Percentiles rank a stretch among this genome's conserved stretches.
phyloP scores from a whole-genome alignment of 768 basidiomycete species.

The Amanita jacksonii region DNA sequence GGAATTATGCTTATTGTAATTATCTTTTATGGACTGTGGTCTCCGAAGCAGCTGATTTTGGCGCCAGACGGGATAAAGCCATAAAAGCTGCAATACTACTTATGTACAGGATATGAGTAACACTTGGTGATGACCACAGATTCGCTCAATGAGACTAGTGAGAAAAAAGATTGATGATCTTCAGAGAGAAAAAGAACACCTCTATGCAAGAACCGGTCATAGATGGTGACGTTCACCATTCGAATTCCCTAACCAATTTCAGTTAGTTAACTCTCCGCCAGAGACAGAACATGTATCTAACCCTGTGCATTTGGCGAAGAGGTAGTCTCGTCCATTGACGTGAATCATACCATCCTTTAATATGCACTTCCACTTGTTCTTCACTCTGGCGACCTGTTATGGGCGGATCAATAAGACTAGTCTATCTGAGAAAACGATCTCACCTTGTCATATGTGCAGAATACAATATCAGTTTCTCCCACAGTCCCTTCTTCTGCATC shows the following conservation, averaged over 20 bases:
- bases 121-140: too few relatives aligned
- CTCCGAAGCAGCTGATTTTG: background rate
- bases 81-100: too few relatives aligned
- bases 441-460: slow-evolving; percentile 98
- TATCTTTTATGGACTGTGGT: background rate
- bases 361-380: slow-evolving; percentile 99
- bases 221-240: slow-evolving; percentile 26
- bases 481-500: slow-evolving; percentile 70
- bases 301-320: slow-evolving; percentile 97
- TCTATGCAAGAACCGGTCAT: background rate
- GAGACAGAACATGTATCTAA: slow-evolving; percentile 27
- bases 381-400: slow-evolving; percentile 88
- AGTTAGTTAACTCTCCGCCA: background rate
- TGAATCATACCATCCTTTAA: slow-evolving; percentile 98
- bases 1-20: background rate
- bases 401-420: slow-evolving; percentile 8
- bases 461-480: slow-evolving; percentile 84
- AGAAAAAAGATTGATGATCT: too few relatives aligned
- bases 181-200: too few relatives aligned
- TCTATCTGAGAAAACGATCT: slow-evolving; percentile 12
- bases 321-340: slow-evolving; percentile 93
- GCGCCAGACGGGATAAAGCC: background rate
- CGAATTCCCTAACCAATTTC: slow-evolving; percentile 27
- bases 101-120: too few relatives aligned
- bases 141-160: background rate